Percentiles rank a stretch among this genome's conserved stretches.
Evolutionary conservation across 305 asterid genomes (phyloP).

Genomic region (Ajuga reptans): DNA sequence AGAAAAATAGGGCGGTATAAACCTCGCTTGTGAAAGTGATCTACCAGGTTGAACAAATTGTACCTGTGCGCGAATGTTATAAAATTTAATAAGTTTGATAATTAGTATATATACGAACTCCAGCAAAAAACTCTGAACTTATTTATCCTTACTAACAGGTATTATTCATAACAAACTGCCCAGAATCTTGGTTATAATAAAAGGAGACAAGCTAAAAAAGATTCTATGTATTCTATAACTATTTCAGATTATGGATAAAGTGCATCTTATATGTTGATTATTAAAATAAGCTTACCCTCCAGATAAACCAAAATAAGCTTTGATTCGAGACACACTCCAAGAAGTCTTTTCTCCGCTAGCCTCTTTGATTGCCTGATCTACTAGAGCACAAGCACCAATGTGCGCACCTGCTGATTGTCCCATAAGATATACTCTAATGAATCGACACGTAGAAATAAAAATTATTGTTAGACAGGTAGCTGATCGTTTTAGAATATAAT

Average conservation of each 20-base stretch:
- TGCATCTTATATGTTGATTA: neutral
- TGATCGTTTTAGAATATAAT: neutral
- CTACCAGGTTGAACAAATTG: slow-evolving; percentile 62
- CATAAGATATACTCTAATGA: slow-evolving; percentile 68
- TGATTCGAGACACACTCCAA: slow-evolving; percentile 84
- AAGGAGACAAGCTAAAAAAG: neutral
- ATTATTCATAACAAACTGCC: too few species aligned
- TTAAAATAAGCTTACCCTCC: slow-evolving; percentile 69
- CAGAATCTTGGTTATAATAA: neutral
- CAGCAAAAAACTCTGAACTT: neutral
- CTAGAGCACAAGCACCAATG: slow-evolving; percentile 78
- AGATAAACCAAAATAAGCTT: slow-evolving; percentile 87
- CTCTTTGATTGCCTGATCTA: slow-evolving; percentile 86
- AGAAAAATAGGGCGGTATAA: slow-evolving; percentile 63
- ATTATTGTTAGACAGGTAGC: slow-evolving; percentile 7
- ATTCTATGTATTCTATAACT: neutral
- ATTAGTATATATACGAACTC: neutral
- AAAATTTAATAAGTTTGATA: neutral
- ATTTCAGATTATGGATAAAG: too few species aligned
- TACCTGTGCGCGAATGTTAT: slow-evolving; percentile 45
- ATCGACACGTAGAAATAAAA: neutral
- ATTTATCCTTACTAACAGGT: neutral
- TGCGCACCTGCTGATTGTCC: slow-evolving; percentile 99
- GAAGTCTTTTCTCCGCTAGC: slow-evolving; percentile 54
- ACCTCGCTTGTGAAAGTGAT: slow-evolving; percentile 78